Conservation (phyloP, 2,329 filamentous ascomycete species). For the Chrysoporthe deuterocubensis region DNA sequence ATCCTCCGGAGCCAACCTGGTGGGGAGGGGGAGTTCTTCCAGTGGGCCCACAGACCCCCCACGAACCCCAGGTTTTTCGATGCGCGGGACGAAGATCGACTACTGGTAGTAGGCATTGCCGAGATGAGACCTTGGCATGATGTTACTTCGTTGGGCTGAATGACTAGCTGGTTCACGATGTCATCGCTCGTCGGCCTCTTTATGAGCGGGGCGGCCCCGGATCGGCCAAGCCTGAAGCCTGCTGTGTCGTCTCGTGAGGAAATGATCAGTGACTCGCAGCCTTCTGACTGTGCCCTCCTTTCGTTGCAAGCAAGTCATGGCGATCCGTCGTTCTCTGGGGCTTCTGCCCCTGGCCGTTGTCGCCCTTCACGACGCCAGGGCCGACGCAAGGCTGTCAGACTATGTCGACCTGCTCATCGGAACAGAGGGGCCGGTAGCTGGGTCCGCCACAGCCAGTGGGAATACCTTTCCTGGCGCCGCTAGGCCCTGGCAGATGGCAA, state of each 20-base stretch:
- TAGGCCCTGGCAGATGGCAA: conserved; percentile 20
- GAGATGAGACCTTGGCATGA: neutral
- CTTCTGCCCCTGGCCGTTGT: neutral
- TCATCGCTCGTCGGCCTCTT: neutral
- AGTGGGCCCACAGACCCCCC: neutral
- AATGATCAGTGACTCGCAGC: neutral
- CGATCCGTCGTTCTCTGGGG: neutral
- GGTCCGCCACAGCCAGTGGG: conserved; percentile 13
- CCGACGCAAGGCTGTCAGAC: conserved; percentile 9
- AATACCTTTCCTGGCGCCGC: conserved; percentile 20
- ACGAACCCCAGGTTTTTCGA: neutral
- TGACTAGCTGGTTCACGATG: neutral
- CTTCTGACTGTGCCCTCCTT: neutral
- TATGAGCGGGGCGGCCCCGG: neutral
- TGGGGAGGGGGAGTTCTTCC: neutral
- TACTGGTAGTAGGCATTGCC: neutral
- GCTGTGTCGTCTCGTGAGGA: neutral
- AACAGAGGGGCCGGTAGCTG: conserved; percentile 11
- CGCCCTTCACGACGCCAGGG: neutral
- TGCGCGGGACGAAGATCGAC: neutral
- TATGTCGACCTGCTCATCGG: conserved; percentile 22
- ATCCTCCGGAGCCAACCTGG: neutral
- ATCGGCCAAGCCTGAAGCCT: neutral
- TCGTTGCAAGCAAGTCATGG: neutral
- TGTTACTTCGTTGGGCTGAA: neutral